Evolutionary conservation across 2,329 filamentous ascomycete species (phyloP), one percentile per base, ranked within the genome.

Genomic region (Pyrenochaeta sp.): DNA sequence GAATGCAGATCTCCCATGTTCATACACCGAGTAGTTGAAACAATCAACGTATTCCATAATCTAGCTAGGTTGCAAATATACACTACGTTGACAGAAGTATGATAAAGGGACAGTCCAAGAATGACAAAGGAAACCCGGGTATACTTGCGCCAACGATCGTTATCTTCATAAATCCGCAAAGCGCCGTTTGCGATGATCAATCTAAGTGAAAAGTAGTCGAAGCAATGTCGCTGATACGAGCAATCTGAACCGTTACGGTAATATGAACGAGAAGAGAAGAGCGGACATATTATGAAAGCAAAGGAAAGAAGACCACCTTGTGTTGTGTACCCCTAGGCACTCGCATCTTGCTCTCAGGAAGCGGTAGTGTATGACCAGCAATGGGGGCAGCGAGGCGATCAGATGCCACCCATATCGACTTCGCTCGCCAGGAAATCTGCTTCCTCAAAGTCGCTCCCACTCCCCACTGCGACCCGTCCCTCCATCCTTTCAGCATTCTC

Each of bases 361-460:
- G 4, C 23, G 23, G 23, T 9, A 27, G 4, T 27, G 4, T 27
- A 5, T 27, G 9, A 5, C 23, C 23, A 5, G 23, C 23, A 27
- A 9, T 21, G 36, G 11, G 10, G 17, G 12, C 17, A 14, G n/a
- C 2, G 20, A 12, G 14, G 12, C 15, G 20, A n/a, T 67, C 47
- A 75, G 7, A 73, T 54, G n/a, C 69, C 72, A 14, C 69, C 60
- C 73, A 75, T 75, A 15, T 64, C 63, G 7, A 75, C 63, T 46
- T 75, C 73, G 5, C 56, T 32, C 9, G 50, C 37, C 58, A 80
- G 51, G 43, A 92, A 92, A 0, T 84, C 81, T 0, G 89, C 89
- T 53, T 92, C 89, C 51, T 83, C 87, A 70, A 91, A 91, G 69
- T 91, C 88, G 46, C 60, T 75, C 63, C 75, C 75, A 75, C 57